phyloP scores from a whole-genome alignment of 306 rosid species.

The Corylus avellana region DNA sequence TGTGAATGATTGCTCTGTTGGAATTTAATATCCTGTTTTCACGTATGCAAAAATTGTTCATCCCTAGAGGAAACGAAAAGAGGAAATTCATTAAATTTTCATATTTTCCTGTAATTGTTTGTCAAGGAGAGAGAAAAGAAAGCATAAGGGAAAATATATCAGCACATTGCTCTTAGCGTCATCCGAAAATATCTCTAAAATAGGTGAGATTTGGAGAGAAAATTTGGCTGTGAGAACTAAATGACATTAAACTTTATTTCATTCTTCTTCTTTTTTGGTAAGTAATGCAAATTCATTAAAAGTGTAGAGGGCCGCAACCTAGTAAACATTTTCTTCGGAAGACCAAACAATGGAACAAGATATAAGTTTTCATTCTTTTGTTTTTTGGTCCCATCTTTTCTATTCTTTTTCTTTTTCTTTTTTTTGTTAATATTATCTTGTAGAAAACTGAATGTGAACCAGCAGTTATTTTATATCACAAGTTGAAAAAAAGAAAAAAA shows the following conservation, averaged over 20 bases:
- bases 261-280: too few species aligned
- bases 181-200: not conserved
- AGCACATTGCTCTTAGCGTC: not conserved
- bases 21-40: not conserved
- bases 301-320: too few species aligned
- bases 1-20: not conserved
- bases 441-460: not conserved
- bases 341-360: not conserved
- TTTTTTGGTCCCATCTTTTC: not conserved
- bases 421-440: too few species aligned
- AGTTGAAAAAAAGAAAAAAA: conserved; percentile 4
- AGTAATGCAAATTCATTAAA: too few species aligned
- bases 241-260: not conserved
- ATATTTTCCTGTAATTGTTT: not conserved
- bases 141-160: not conserved
- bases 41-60: not conserved
- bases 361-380: not conserved
- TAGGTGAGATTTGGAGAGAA: not conserved
- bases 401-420: too few species aligned
- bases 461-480: conserved; percentile 9
- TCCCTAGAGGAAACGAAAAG: not conserved
- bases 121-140: not conserved
- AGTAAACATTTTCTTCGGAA: too few species aligned
- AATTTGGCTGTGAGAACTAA: not conserved
- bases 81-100: not conserved